Base-by-base conservation (phyloP, 73 alveolate genomes). In the Paramecium bursaria region DNA sequence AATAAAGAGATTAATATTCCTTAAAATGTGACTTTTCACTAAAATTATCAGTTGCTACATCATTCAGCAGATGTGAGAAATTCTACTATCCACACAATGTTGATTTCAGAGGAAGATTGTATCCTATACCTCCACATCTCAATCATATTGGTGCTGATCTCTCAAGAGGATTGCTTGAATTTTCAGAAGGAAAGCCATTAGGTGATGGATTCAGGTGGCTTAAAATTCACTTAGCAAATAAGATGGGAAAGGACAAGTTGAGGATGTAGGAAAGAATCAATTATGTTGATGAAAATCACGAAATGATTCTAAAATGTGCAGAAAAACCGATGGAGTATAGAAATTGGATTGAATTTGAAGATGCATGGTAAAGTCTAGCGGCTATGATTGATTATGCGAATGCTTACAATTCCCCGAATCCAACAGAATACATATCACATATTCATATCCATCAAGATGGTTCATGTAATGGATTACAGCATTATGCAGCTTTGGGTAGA, bases 401-500 rank as follows among this genome's bases (percentile, higher is more conserved):
- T 9, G 97, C 97, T 1, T 25, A 88, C 48, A 87, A 87, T 46
- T 44, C 91, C n/a, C 74, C 47, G 6, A 88, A 93, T 51, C 96
- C 97, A n/a, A 92, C 75, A 55, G 91, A 95, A n/a, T 90, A 86
- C 85, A 55, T 74, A 17, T 90, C 96, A 30, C 86, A 86, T 49
- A 33, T 88, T 51, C 99, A 95, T 50, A 95, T 96, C 19, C 99
- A 96, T 86, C 91, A 91, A 42, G 99, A 96, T 86, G 99, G 99
- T 11, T 92, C 97, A 26, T 95, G 99, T 86, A 95, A 95, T 44
- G 99, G 99, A 25, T 80, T 95, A 86, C 91, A 95, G 92, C 97
- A 85, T 80, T 95, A 95, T 90, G 99, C 99, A 19, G 99, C 98
- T 0, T 48, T 96, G 74, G 99, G 99, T 19, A 90, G 99, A 85